Base-by-base conservation (phyloP, 441 rosid genomes). In the Erodium trifolium region DNA sequence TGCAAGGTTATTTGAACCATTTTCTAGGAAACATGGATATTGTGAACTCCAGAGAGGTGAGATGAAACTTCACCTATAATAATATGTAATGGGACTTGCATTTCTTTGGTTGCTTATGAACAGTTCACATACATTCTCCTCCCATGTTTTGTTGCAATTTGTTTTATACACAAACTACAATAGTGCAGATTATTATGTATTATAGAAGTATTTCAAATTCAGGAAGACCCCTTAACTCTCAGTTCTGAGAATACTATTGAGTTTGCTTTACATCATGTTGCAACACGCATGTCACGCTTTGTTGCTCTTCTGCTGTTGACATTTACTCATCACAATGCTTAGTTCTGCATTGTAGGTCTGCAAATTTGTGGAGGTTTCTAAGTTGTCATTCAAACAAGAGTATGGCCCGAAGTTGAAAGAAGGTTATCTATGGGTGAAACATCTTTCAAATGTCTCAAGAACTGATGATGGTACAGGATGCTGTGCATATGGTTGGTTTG, bases 341-440 rank as follows among this genome's bases (percentile, higher is more conserved):
- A 63, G 49, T 73, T 72, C 81, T 67, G 63, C 73, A 62, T 73
- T 77, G 72, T 72, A 96, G 99, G 99, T 96, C 67, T 96, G 99
- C 89, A 92, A 86, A 83, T 96, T 96, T 80, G 76, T 96, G 89
- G 98, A 96, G 87, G 99, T 91, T 68, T 96, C 99, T 65, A 91
- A 81, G 80, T 74, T 96, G 87, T 96, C 98, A 71, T 93, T 96
- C 78, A 82, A 84, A 73, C 92, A 90, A 10, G 97, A 96, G 82
- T 96, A 93, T 84, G 99, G 99, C 57, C 89, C 97, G 67, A 96
- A 96, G 85, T 85, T 93, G 81, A 96, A 86, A 84, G 99, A 96
- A 86, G 99, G 88, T 66, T 88, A 82, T 68, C 85, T 96, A 70
- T 87, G 89, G 98, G 97, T 82, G 70, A 93, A 82, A 80, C 99